Evolutionary conservation across 2,329 filamentous ascomycete species (phyloP).

Genomic region (Ceratocystiopsis minuta): DNA sequence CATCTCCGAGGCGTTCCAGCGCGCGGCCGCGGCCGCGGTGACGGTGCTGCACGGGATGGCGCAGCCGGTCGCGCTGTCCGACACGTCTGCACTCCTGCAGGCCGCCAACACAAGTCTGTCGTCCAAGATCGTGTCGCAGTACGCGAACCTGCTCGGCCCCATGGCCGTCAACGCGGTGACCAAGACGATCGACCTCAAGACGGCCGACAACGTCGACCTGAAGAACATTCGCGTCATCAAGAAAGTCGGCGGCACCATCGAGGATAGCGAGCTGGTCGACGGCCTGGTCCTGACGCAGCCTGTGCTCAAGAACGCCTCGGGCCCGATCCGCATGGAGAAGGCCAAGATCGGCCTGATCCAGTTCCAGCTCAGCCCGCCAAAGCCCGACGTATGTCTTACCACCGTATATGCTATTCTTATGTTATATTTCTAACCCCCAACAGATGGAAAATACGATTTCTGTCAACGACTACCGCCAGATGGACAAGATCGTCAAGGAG

Average conservation of each 20-base stretch:
- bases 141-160: slow-evolving; percentile 83
- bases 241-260: slow-evolving; percentile 94
- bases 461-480: slow-evolving; percentile 98
- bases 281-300: slow-evolving; percentile 83
- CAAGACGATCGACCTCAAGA: slow-evolving; percentile 90
- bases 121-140: slow-evolving; percentile 96
- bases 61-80: slow-evolving; percentile 73
- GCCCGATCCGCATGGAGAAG: slow-evolving; percentile 88
- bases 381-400: slow-evolving; percentile 54
- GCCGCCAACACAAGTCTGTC: slow-evolving; percentile 93
- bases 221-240: slow-evolving; percentile 95
- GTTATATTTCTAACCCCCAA: neutral
- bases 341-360: slow-evolving; percentile 92
- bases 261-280: slow-evolving; percentile 94
- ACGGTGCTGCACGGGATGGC: slow-evolving; percentile 89
- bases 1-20: slow-evolving; percentile 94
- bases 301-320: slow-evolving; percentile 83
- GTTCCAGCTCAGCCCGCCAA: slow-evolving; percentile 95
- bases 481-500: slow-evolving; percentile 99
- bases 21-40: slow-evolving; percentile 78
- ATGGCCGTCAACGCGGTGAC: slow-evolving; percentile 97
- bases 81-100: slow-evolving; percentile 81
- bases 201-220: slow-evolving; percentile 87
- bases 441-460: slow-evolving; percentile 99
- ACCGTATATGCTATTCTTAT: neutral